A percentile compares a stretch with the other conserved stretches of the same genome.
Evolutionary conservation across 345 rosid species (phyloP).

Genomic region (Xanthoceras sorbifolium): DNA sequence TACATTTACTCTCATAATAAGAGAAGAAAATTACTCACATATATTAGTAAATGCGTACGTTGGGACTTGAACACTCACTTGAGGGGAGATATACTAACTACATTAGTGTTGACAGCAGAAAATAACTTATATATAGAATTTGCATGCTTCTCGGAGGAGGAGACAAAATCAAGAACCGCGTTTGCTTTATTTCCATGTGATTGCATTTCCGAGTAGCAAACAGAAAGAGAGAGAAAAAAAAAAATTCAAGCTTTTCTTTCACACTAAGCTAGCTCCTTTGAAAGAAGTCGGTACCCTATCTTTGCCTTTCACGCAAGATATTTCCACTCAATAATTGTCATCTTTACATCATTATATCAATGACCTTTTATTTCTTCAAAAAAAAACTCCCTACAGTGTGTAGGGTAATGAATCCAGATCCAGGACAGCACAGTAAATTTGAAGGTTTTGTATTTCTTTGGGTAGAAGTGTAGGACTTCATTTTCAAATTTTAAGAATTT

Average conservation of each 20-base stretch:
- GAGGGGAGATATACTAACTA: too few species aligned
- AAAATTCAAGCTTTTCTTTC: neutral
- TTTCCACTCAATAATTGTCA: constrained; percentile 15
- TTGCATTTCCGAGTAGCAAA: neutral
- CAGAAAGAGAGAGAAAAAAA: neutral
- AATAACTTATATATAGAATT: neutral
- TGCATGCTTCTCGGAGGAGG: neutral
- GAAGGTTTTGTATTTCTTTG: too few species aligned
- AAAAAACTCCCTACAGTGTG: neutral
- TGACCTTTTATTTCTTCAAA: neutral
- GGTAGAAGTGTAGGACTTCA: neutral
- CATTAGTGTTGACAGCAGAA: too few species aligned
- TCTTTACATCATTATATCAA: neutral
- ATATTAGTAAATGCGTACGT: too few species aligned
- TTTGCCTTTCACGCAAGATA: neutral
- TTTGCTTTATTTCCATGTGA: neutral
- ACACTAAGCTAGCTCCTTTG: neutral
- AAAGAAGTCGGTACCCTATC: neutral
- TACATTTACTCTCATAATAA: too few species aligned
- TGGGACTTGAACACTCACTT: too few species aligned
- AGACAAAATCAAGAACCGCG: neutral
- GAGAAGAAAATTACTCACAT: too few species aligned
- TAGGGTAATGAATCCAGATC: neutral
- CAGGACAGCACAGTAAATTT: neutral
- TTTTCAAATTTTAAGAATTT: too few species aligned